Base-by-base conservation (phyloP, 257 asterid genomes). In the Perilla frutescens region DNA sequence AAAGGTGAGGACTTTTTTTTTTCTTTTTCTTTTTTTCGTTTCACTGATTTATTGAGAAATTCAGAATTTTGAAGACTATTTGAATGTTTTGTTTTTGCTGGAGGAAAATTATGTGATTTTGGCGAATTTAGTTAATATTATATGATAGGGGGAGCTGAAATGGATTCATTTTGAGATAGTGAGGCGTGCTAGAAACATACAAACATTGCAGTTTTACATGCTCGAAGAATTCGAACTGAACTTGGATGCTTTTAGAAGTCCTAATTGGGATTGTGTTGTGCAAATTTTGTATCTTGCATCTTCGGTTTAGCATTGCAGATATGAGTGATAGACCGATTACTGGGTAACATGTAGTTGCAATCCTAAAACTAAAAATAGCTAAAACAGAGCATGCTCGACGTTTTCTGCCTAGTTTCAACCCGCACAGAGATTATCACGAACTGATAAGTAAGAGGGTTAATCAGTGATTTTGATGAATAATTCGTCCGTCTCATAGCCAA, bases 1-100 rank as follows among this genome's bases (percentile, higher is more conserved):
- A 82, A 63, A 94, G 71, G 99, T 94, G 63, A 83, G 86, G 12
- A 12, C 10, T 79, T n/a, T 37, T 20, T 13, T 43, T 31, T 36
- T 15, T 64, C 49, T 15, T 69, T 37, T 20, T 53, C 60, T 36
- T 20, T 20, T 20, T 20, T 20, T 20, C 26, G 26, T 20, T 20
- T 20, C 26, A 20, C 13, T 60, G 32, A 26, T 71, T 37, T 15
- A 8, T 60, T 41, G 31, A 1, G 14, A 14, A 57, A 76, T 64
- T 55, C 5, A n/a, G 14, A 45, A 62, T 9, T 20, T 20, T 9
- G 8, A n/a, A 13, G 39, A 14, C 58, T 48, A 14, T 36, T 29
- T 66, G 47, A 79, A 49, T 44, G 51, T 20, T 62, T 14, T 13
- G 36, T 36, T 20, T 20, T 39, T 69, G 65, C 10, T 66, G 69